Conservation (phyloP, 306 rosid genomes). For the Quercus mongolica region DNA sequence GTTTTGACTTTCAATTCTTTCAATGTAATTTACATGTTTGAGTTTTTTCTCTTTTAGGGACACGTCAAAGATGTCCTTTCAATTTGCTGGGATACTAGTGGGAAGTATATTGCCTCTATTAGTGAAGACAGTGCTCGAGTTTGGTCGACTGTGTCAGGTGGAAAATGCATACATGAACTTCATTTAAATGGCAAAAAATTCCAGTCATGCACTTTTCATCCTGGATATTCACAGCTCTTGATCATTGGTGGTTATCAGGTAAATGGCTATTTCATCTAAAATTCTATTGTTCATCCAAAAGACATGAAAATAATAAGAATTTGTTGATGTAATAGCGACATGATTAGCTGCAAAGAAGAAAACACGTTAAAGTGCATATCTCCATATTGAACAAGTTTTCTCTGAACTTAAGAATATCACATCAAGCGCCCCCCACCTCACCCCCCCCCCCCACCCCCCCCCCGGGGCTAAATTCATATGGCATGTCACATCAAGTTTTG, state of each 20-base stretch:
- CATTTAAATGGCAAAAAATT: conserved; percentile 49
- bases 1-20: background rate
- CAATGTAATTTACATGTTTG: conserved; percentile 2
- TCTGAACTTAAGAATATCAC: background rate
- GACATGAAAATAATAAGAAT: background rate
- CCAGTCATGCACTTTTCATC: conserved; percentile 65
- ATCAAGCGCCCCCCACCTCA: background rate
- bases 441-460: too few relatives aligned
- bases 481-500: background rate
- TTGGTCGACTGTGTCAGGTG: conserved; percentile 39
- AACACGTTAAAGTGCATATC: background rate
- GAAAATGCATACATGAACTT: conserved; percentile 46
- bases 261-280: background rate
- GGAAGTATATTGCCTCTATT: conserved; percentile 54
- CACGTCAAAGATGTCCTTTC: conserved; percentile 53
- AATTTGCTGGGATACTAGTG: conserved; percentile 57
- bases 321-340: background rate
- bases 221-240: conserved; percentile 35
- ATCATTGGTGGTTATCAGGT: conserved; percentile 64
- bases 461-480: too few relatives aligned
- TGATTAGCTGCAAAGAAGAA: background rate
- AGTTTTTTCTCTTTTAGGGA: conserved; percentile 30
- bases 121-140: conserved; percentile 56
- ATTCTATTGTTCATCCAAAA: background rate
- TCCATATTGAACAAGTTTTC: background rate